Evolutionary conservation across 140 eudicot species (phyloP).

Genomic region (Senecio squalidus): DNA sequence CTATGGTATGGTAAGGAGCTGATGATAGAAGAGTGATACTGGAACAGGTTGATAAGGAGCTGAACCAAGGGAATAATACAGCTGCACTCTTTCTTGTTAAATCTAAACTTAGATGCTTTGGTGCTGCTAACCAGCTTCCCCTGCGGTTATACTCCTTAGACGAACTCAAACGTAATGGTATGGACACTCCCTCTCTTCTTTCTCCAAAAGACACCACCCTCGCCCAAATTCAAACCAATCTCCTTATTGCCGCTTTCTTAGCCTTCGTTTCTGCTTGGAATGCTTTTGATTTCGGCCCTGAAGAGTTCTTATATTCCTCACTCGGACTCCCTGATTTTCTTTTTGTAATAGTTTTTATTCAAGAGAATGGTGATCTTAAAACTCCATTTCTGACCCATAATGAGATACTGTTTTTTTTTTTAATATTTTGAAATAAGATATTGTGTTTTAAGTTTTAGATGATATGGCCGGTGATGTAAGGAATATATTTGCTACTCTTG

Average conservation of each 20-base stretch:
- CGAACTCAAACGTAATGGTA: conserved; percentile 79
- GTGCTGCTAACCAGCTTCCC: conserved; percentile 93
- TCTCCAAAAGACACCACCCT: conserved; percentile 82
- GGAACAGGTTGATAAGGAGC: conserved; percentile 69
- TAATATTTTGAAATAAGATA: no score
- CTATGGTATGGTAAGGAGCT: no score
- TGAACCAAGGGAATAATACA: conserved; percentile 62
- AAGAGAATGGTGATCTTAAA: no score
- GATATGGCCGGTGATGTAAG: no score
- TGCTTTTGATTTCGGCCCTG: conserved; percentile 54
- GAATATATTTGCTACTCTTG: no score
- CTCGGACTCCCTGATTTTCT: no score
- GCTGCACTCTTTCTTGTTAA: conserved; percentile 63
- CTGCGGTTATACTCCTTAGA: conserved; percentile 75
- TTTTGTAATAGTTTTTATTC: no score
- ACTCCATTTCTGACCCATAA: no score
- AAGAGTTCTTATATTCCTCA: conserved; percentile 51
- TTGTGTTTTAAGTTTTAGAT: no score
- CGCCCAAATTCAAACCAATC: conserved; percentile 61
- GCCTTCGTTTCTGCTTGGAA: conserved; percentile 75
- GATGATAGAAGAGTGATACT: conserved; percentile 35
- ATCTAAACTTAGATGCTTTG: conserved; percentile 66
- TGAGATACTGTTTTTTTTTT: no score
- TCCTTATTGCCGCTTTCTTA: conserved; percentile 61
- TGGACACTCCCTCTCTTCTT: conserved; percentile 63